Conservation (phyloP, 2,329 filamentous ascomycete species). For the Dactylellina drechsleri region DNA sequence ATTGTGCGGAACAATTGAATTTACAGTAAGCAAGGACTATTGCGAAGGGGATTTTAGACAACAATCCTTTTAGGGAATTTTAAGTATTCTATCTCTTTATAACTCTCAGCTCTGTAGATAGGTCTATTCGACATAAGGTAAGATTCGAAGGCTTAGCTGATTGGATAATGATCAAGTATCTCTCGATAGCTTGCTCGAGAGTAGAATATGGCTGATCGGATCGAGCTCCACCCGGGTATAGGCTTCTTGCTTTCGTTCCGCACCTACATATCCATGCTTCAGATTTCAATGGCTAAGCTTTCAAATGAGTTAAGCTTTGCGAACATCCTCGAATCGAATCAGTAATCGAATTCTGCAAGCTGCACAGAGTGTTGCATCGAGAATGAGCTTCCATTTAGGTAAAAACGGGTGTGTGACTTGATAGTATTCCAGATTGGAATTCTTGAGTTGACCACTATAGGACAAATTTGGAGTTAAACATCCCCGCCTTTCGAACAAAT, state of each 20-base stretch:
- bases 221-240: constrained; percentile 32
- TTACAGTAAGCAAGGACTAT: too few relatives aligned
- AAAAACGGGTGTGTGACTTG: constrained; percentile 28
- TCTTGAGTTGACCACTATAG: neutral
- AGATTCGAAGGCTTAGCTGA: too few relatives aligned
- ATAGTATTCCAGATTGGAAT: constrained; percentile 1
- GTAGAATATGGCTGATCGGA: neutral
- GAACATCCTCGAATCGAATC: constrained; percentile 32
- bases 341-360: constrained; percentile 31
- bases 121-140: too few relatives aligned
- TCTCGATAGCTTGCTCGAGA: too few relatives aligned
- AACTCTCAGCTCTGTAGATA: too few relatives aligned
- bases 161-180: too few relatives aligned
- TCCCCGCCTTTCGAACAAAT: constrained; percentile 7
- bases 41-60: too few relatives aligned
- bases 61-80: too few relatives aligned
- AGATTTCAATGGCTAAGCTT: neutral
- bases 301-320: neutral
- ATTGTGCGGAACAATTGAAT: too few relatives aligned
- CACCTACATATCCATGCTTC: constrained; percentile 25
- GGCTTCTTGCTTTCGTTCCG: constrained; percentile 32
- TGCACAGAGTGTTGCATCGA: constrained; percentile 40
- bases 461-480: constrained; percentile 20
- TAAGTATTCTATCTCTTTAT: too few relatives aligned
- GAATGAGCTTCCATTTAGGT: constrained; percentile 11